Conservation (phyloP, 352 stramenopile genomes). For the Albugo candida region DNA sequence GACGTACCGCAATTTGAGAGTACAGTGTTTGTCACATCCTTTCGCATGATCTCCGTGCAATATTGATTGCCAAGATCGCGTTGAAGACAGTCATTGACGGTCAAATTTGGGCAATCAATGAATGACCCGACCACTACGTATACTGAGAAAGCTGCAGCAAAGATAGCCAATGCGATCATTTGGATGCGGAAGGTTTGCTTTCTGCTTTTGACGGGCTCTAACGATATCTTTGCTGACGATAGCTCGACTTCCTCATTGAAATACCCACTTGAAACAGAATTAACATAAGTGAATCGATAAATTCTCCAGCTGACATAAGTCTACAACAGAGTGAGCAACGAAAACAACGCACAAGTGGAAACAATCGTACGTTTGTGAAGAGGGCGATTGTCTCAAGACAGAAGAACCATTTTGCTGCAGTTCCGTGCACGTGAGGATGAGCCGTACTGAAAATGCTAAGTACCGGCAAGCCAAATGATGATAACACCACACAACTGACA, state of each 20-base stretch:
- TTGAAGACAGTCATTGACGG: slow-evolving; percentile 32
- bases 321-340: slow-evolving; percentile 2
- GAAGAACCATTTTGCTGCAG: slow-evolving; percentile 39
- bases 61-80: slow-evolving; percentile 30
- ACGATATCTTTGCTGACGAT: background rate
- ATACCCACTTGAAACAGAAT: background rate
- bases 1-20: slow-evolving; percentile 46
- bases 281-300: background rate
- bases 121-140: slow-evolving; percentile 30
- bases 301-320: slow-evolving; percentile 12
- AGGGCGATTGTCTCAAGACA: slow-evolving; percentile 26
- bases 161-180: slow-evolving; percentile 12
- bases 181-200: slow-evolving; percentile 8
- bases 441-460: slow-evolving; percentile 36
- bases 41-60: slow-evolving; percentile 30
- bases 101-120: slow-evolving; percentile 7
- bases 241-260: background rate
- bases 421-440: slow-evolving; percentile 18
- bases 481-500: slow-evolving; percentile 16
- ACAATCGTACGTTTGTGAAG: slow-evolving; percentile 22
- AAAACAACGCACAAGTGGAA: background rate
- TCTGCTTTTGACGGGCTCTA: background rate
- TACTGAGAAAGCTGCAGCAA: slow-evolving; percentile 34
- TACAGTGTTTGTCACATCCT: slow-evolving; percentile 38
- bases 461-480: slow-evolving; percentile 24